Evolutionary conservation across 73 alveolate species (phyloP), one percentile per base, ranked within the genome.

Genomic region (Paramecium pentaurelia): DNA sequence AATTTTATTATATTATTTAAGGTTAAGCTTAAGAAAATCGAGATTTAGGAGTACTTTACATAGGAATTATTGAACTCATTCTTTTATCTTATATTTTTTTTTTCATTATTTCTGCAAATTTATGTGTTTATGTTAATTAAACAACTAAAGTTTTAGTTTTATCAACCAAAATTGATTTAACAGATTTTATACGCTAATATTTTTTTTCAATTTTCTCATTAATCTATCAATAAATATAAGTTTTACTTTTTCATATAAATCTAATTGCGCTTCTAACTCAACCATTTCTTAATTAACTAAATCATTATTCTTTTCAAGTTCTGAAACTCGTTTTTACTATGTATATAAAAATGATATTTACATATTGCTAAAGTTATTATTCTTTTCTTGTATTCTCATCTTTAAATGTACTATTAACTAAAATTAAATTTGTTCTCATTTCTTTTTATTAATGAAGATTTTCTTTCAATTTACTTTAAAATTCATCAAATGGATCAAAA

Each of bases 61-160:
- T 64, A 5, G 42, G 47, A 64, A 51, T 51, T 1, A 64, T 1
- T 11, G 84, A 28, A 20, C 84, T 80, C 9, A 14, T 10, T 80
- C 73, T 80, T 28, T 47, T 80, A 32, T 80, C 91, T 47, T 42
- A 25, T 2, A 80, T 32, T 80, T 36, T 80, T 27, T 80, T 80
- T 80, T 80, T 80, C 91, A 80, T 80, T 5, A 80, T 80, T 10
- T 80, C 91, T 16, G 47, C 58, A 44, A 80, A 80, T 80, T 80
- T 25, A 80, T 80, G 58, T 11, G 91, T 80, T 11, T 80, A 32
- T 2, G 71, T 32, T 3, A 80, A 18, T 32, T 42, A 11, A 9
- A 36, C 58, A 8, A 49, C 91, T 1, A 80, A 32, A 80, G 30
- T 25, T 47, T 80, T 45, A 0, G 91, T 16, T 49, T 80, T 80